These are phyloP conservation scores for Davidsoniella eucalypti DNA, from an alignment of 2,329 filamentous ascomycete genomes.

Conservation along the genomic window DNA sequence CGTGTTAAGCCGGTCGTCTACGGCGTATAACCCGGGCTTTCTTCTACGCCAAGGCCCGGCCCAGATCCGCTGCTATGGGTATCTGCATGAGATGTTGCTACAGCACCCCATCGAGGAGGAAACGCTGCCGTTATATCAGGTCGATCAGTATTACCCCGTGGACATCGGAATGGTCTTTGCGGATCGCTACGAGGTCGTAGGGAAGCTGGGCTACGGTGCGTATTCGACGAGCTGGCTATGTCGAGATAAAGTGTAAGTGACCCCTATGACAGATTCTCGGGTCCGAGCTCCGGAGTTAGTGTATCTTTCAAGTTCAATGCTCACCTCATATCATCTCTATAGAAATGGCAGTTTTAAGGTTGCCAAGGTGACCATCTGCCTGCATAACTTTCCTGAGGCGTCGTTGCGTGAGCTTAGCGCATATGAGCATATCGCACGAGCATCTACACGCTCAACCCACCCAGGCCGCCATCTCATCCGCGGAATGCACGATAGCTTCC, in stretches of 20 bases:
- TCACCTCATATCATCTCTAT: not conserved
- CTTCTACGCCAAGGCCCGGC: not conserved
- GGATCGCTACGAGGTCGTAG: conserved; percentile 16
- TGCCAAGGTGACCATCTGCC: conserved; percentile 5
- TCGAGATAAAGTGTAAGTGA: conserved; percentile 15
- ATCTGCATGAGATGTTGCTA: conserved; percentile 11
- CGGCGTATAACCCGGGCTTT: too few relatives aligned
- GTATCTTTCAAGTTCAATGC: too few relatives aligned
- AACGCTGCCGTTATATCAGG: conserved; percentile 15
- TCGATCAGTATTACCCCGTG: conserved; percentile 16
- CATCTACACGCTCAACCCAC: conserved; percentile 1
- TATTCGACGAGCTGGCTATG: conserved; percentile 18
- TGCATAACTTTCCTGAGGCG: conserved; percentile 1
- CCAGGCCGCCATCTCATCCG: conserved; percentile 8
- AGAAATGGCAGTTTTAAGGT: conserved; percentile 4
- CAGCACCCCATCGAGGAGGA: conserved; percentile 17
- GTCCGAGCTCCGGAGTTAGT: too few relatives aligned
- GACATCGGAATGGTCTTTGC: conserved; percentile 15
- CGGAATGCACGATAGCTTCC: conserved; percentile 6
- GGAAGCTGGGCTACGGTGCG: conserved; percentile 18
- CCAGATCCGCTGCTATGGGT: conserved; percentile 3
- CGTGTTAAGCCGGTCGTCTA: too few relatives aligned
- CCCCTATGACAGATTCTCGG: not conserved
- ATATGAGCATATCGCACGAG: conserved; percentile 6
- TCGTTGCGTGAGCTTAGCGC: not conserved